A percentile compares a stretch with the other conserved stretches of the same genome.
phyloP scores from a whole-genome alignment of 768 basidiomycete species.

The Hydnomerulius pinastri region DNA sequence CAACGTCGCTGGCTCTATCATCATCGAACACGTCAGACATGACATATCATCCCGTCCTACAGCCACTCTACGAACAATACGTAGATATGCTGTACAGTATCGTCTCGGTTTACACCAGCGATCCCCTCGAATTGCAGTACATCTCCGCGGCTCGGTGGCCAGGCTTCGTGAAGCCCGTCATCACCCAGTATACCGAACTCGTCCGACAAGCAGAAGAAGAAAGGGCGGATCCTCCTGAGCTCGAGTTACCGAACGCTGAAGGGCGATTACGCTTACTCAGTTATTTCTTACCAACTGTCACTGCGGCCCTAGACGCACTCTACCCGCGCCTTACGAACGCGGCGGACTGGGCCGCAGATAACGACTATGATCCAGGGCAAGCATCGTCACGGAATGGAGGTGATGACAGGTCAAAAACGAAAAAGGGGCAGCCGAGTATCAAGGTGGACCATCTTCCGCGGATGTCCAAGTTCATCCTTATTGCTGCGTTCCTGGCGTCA shows the following conservation, averaged over 20 bases:
- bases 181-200: constrained; percentile 45
- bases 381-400: not conserved
- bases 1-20: constrained; percentile 4
- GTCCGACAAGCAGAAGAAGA: constrained; percentile 25
- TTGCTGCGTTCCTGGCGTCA: constrained; percentile 80
- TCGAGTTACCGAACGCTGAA: constrained; percentile 51
- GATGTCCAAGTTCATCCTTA: constrained; percentile 72
- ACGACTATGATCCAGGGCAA: constrained; percentile 42
- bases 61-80: constrained; percentile 66
- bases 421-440: constrained; percentile 9
- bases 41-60: constrained; percentile 57
- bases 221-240: constrained; percentile 23
- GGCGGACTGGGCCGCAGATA: constrained; percentile 55
- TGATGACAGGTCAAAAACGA: constrained; percentile 2
- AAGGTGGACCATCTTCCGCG: constrained; percentile 49
- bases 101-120: constrained; percentile 64
- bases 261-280: constrained; percentile 65
- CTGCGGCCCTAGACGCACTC: constrained; percentile 61
- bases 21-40: constrained; percentile 12
- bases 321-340: constrained; percentile 72
- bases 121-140: constrained; percentile 72
- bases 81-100: constrained; percentile 56
- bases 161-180: constrained; percentile 69
- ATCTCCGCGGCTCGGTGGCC: constrained; percentile 82
- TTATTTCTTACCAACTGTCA: constrained; percentile 64